Base-by-base conservation (phyloP, 495 filamentous ascomycete genomes). In the Parachaetomium inaequale region DNA sequence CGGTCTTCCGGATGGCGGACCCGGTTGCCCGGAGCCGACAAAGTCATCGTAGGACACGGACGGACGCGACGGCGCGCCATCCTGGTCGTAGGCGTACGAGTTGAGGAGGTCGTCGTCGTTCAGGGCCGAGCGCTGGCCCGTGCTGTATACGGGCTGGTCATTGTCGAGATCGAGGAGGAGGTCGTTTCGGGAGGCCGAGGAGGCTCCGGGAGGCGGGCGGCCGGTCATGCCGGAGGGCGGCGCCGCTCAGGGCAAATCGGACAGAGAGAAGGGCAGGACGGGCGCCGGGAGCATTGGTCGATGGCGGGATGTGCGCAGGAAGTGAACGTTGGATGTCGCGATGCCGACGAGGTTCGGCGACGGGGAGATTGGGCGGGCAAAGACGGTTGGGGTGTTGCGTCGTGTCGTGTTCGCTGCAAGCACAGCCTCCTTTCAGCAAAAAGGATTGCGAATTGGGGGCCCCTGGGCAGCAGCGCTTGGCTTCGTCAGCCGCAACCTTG, bases 41-140 rank as follows among this genome's bases (percentile, higher is more conserved):
- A 98, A 98, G 55, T 92, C 86, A 79, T 98, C 94, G 73, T 97
- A 96, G 34, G 93, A 96, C 51, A 92, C 82, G 23, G 93, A 97
- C 49, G 91, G 89, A 58, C 94, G 89, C 58, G 86, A 74, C 63
- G 84, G 82, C 36, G 79, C 78, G 58, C 76, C 74, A 56, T 89
- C 84, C 63, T 88, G 83, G 68, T 90, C 78, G 68, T 84, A 83
- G 66, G 86, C 80, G 75, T 88, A 91, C 31, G 83, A 82, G 67
- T 81, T 83, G 66, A 91, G 77, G 19, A 94, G 80, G 58, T 89
- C 84, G 52, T 94, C 87, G 73, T 96, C 91, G 71, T 87, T 88
- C 58, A 89, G 75, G 5, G 88, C 84, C 36, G 89, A 85, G 45
- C 82, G 79, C 67, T 88, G 85, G 17, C 90, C 91, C 51, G 79